A percentile compares a stretch with the other conserved stretches of the same genome.
These are phyloP conservation scores for Microcyclosporella mali DNA, from an alignment of 2,329 filamentous ascomycete genomes.

Conservation along the genomic window DNA sequence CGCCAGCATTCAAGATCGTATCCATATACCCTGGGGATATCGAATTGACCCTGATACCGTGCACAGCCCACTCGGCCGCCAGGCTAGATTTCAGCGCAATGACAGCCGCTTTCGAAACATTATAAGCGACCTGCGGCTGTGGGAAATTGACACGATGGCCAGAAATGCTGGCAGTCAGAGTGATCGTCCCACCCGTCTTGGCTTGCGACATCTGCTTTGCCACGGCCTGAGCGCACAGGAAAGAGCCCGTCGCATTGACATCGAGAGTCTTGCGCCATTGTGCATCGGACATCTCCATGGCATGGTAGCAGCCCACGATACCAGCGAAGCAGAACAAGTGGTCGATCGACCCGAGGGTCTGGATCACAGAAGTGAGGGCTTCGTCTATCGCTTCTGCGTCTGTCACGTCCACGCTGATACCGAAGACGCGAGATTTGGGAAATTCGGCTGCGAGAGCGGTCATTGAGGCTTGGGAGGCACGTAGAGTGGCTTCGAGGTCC, in stretches of 20 bases:
- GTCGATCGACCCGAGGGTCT: constrained; percentile 47
- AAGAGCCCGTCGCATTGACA: constrained; percentile 66
- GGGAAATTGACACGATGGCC: constrained; percentile 65
- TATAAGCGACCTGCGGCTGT: constrained; percentile 66
- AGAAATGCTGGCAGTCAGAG: constrained; percentile 62
- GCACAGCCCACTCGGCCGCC: constrained; percentile 65
- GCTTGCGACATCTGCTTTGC: constrained; percentile 50
- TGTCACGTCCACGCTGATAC: constrained; percentile 55
- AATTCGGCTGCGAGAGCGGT: constrained; percentile 48
- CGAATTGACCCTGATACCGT: constrained; percentile 65
- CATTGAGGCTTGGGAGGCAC: constrained; percentile 39
- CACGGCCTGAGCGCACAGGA: constrained; percentile 62
- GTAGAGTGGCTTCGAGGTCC: constrained; percentile 47
- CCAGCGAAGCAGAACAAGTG: constrained; percentile 62
- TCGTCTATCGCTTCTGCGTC: constrained; percentile 43
- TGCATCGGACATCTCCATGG: constrained; percentile 52
- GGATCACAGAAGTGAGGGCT: constrained; percentile 38
- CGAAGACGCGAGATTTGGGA: constrained; percentile 47
- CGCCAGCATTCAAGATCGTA: constrained; percentile 58
- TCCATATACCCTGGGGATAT: constrained; percentile 73
- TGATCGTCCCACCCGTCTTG: constrained; percentile 53
- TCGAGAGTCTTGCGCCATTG: constrained; percentile 61
- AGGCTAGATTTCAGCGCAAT: constrained; percentile 58
- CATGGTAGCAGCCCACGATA: constrained; percentile 57
- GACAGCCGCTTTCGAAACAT: constrained; percentile 64